phyloP scores from a whole-genome alignment of 345 rosid genomes.

The Pugionium cornutum region DNA sequence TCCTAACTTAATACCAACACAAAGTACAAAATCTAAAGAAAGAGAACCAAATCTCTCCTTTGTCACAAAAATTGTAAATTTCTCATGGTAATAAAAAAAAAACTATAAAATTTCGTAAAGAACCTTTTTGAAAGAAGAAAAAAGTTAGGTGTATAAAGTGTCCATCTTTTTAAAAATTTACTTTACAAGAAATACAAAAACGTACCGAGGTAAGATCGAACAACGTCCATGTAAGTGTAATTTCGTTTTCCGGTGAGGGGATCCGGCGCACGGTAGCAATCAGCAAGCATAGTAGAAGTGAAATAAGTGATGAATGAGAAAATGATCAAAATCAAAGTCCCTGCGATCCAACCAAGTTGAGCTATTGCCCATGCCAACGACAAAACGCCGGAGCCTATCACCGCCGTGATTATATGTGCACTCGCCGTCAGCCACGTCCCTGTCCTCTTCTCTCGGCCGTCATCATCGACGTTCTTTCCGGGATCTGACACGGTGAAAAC shows the following conservation, averaged over 20 bases:
- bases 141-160: conserved; percentile 10
- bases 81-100: too few species aligned
- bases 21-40: conserved; percentile 12
- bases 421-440: conserved; percentile 89
- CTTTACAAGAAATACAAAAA: neutral
- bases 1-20: conserved; percentile 23
- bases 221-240: conserved; percentile 92
- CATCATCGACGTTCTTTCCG: conserved; percentile 39
- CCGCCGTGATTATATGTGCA: conserved; percentile 94
- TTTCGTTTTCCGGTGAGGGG: conserved; percentile 79
- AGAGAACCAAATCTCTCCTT: neutral
- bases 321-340: conserved; percentile 56
- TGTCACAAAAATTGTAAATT: neutral
- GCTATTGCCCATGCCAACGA: conserved; percentile 92
- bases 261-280: conserved; percentile 74
- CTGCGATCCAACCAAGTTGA: conserved; percentile 84
- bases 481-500: conserved; percentile 25
- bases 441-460: conserved; percentile 43
- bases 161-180: neutral
- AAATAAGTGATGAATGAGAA: conserved; percentile 75
- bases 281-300: conserved; percentile 85
- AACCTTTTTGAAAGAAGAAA: neutral
- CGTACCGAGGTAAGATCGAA: conserved; percentile 69
- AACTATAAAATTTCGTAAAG: neutral
- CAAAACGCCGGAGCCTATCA: conserved; percentile 89